Evolutionary conservation across 768 basidiomycete species (phyloP), one percentile per base, ranked within the genome.

Genomic region (Lyophyllum decastes): DNA sequence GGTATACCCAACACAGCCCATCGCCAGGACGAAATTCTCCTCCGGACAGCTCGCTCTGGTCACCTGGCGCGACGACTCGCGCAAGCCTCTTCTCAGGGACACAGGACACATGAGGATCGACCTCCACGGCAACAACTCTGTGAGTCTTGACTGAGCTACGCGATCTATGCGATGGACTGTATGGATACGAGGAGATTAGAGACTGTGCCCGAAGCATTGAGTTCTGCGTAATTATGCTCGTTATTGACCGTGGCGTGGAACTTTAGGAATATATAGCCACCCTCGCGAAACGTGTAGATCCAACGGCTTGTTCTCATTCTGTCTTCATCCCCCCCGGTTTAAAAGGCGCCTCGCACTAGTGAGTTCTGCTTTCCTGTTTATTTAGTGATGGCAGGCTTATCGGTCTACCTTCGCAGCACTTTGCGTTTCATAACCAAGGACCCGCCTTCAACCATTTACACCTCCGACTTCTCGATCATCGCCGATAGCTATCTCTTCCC

Each of bases 1-100:
- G 7, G 66, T 87, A 24, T 86, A 82, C 58, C 80, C 83, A 0
- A 86, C 81, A 0, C 66, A 74, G 16, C 86, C 86, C 3, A 58
- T 79, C 16, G 70, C 78, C 30, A 70, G 65, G 19, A 82, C 84
- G 0, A 72, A 77, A 2, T 78, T 78, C 59, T 64, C 66, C 27
- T 74, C 80, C 34, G 85, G 83, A 9, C 68, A 75, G 41, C 69
- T 73, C 4, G 73, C 73, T 22, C 40, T 64, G 9, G 65, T 86
- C 3, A 76, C 66, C 3, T 89, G 87, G 87, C 68, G 66, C 35
- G 84, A 88, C 40, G 79, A 84, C 44, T 66, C 69, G 6, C 65
- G 45, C 0, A 59, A 60, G 8, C 86, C 87, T 0, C 62, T 64
- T 21, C 58, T 87, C 6, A 52, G 54, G 30, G 66, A 76, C 12